Base-by-base conservation (phyloP, 176 grass and related monocot species). In the Saccharum spontaneum region DNA sequence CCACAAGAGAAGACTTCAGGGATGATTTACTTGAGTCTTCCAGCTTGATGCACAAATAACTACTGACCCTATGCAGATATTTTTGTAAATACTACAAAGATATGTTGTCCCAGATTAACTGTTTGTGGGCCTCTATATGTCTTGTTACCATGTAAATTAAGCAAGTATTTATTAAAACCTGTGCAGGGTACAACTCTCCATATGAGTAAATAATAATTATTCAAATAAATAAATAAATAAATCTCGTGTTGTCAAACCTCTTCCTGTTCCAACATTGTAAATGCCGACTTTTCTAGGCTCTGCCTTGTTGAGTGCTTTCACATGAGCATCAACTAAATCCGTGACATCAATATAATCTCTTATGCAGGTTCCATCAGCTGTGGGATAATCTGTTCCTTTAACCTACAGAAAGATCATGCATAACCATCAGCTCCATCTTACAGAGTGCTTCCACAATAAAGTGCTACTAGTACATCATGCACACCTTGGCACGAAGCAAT, bases 281-380 rank as follows among this genome's bases (percentile, higher is more conserved):
- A 95, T 92, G 79, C 93, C 80, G 71, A 95, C 93, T 79, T 90
- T 95, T 67, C 81, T 71, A 82, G 88, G 86, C 75, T 77, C 83
- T 79, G 90, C 93, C 88, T 90, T 95, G 88, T 82, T 76, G 34
- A 95, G 90, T 83, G 90, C 93, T 86, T 95, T 95, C 66, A 95
- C 93, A 79, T 95, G 93, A 78, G 93, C 93, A 90, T 92, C 93
- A 59, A 95, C 93, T 22, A 95, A 80, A 88, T 95, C 93, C 6
- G 88, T 95, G 86, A 95, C 90, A 84, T 95, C 93, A 81, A 95
- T 95, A 52, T 95, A 95, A 77, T 95, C 93, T 71, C 93, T 92
- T 87, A 95, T 92, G 78, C 93, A 95, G 40, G 93, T 95, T 49
- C 93, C 93, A 67, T 95, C 93, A 82, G 85, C 22, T 67, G 93